phyloP scores from a whole-genome alignment of 2,329 filamentous ascomycete species.

The Geosmithia flava region DNA sequence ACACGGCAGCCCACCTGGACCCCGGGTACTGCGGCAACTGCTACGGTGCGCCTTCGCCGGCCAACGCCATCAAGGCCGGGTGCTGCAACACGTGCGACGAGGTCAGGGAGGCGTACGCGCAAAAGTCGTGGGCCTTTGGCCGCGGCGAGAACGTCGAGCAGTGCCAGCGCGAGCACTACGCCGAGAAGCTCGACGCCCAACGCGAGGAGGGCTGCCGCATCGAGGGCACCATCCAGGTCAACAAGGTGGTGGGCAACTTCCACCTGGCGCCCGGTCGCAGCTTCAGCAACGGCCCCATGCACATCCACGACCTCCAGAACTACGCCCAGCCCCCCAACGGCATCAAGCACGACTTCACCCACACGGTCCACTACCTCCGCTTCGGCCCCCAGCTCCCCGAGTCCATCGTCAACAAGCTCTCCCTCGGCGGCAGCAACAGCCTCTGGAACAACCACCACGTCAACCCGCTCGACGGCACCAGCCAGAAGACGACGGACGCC shows the following conservation, averaged over 20 bases:
- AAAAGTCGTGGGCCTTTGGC: constrained; percentile 86
- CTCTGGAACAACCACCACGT: constrained; percentile 68
- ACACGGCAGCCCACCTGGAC: constrained; percentile 66
- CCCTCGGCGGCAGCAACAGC: constrained; percentile 16
- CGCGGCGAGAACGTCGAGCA: constrained; percentile 88
- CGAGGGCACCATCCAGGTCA: constrained; percentile 83
- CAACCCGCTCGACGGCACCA: constrained; percentile 76
- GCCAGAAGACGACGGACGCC: constrained; percentile 66
- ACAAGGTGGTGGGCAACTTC: constrained; percentile 98
- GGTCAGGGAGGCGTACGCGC: constrained; percentile 86
- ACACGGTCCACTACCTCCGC: constrained; percentile 76
- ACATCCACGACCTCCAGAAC: constrained; percentile 94
- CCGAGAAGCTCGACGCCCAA: constrained; percentile 76
- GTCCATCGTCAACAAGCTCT: constrained; percentile 48
- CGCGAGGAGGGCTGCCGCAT: constrained; percentile 88
- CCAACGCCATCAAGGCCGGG: constrained; percentile 61
- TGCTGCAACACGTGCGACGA: constrained; percentile 98
- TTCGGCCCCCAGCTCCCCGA: constrained; percentile 89
- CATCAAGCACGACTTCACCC: constrained; percentile 73
- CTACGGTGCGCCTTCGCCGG: constrained; percentile 70
- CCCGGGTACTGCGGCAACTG: constrained; percentile 89
- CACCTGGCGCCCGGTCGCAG: constrained; percentile 92
- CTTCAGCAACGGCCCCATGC: constrained; percentile 94
- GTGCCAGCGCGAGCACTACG: constrained; percentile 89
- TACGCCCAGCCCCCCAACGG: constrained; percentile 68